Evolutionary conservation across 2,329 filamentous ascomycete species (phyloP).

Genomic region (Phyllosticta paracitricarpa): DNA sequence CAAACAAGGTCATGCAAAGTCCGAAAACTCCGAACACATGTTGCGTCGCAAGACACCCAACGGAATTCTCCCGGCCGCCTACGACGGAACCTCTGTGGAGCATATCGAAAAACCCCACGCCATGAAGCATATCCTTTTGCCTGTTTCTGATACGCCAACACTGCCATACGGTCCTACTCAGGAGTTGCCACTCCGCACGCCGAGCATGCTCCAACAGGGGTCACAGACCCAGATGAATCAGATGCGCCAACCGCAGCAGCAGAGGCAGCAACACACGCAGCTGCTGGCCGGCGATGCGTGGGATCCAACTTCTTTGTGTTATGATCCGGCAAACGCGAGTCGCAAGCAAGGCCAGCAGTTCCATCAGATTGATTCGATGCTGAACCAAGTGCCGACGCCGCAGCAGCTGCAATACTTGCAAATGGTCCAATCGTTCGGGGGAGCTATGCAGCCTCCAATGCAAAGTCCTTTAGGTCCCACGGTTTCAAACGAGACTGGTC

Average conservation of each 20-base stretch:
- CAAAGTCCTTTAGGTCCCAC: conserved; percentile 29
- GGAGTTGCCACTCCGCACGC: conserved; percentile 27
- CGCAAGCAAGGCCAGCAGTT: conserved; percentile 35
- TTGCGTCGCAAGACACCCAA: conserved; percentile 86
- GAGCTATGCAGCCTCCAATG: conserved; percentile 23
- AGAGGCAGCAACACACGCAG: conserved; percentile 1
- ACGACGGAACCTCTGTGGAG: conserved; percentile 73
- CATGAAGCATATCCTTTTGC: conserved; percentile 72
- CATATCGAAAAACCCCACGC: conserved; percentile 64
- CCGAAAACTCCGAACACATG: conserved; percentile 56
- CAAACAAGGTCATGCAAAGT: conserved; percentile 16
- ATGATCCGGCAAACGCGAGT: conserved; percentile 6
- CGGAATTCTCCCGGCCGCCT: conserved; percentile 84
- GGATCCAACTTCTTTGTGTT: conserved; percentile 1
- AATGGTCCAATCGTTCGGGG: conserved; percentile 24
- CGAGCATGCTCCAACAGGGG: conserved; percentile 10
- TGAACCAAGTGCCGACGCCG: conserved; percentile 50
- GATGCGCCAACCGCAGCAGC: conserved; percentile 1
- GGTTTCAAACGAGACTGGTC: conserved; percentile 31
- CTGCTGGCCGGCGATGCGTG: not conserved
- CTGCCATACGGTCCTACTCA: conserved; percentile 22
- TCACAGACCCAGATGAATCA: conserved; percentile 4
- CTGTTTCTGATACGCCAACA: conserved; percentile 39
- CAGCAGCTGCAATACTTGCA: conserved; percentile 41
- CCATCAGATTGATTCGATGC: conserved; percentile 50